A percentile compares a stretch with the other conserved stretches of the same genome.
phyloP scores from a whole-genome alignment of 306 rosid genomes.

The Corylus americana region DNA sequence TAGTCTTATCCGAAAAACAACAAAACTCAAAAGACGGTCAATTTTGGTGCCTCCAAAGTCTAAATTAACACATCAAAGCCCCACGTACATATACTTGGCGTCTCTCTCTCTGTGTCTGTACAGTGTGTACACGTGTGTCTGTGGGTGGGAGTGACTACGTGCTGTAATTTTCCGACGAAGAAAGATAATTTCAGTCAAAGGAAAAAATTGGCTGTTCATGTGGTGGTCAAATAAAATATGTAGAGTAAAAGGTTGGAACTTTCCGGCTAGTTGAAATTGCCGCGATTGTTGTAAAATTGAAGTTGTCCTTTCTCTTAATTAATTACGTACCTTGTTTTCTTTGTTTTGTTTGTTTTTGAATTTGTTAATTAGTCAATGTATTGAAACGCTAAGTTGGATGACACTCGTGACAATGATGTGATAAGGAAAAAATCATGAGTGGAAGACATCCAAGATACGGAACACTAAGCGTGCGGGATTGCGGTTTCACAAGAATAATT shows the following conservation, averaged over 20 bases:
- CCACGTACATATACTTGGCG: background rate
- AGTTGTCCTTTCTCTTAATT: background rate
- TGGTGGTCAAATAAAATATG: background rate
- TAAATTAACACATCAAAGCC: background rate
- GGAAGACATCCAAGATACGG: background rate
- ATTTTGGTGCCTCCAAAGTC: background rate
- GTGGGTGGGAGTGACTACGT: too few species aligned
- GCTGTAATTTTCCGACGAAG: background rate
- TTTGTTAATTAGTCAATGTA: too few species aligned
- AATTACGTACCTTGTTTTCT: too few species aligned
- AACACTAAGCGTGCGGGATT: too few species aligned
- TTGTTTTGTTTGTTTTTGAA: too few species aligned
- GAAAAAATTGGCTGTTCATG: background rate
- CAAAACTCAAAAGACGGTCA: background rate
- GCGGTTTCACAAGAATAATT: too few species aligned
- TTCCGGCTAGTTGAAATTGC: background rate
- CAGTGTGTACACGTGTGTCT: too few species aligned
- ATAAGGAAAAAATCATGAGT: background rate
- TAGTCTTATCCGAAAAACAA: background rate
- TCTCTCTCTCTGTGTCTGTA: background rate
- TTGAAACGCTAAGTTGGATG: too few species aligned
- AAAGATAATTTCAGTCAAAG: background rate
- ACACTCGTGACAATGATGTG: background rate
- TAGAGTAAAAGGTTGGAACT: background rate
- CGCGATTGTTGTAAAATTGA: background rate